Evolutionary conservation across 2,329 filamentous ascomycete genomes (phyloP).

Genomic region (Colletotrichum phormii): DNA sequence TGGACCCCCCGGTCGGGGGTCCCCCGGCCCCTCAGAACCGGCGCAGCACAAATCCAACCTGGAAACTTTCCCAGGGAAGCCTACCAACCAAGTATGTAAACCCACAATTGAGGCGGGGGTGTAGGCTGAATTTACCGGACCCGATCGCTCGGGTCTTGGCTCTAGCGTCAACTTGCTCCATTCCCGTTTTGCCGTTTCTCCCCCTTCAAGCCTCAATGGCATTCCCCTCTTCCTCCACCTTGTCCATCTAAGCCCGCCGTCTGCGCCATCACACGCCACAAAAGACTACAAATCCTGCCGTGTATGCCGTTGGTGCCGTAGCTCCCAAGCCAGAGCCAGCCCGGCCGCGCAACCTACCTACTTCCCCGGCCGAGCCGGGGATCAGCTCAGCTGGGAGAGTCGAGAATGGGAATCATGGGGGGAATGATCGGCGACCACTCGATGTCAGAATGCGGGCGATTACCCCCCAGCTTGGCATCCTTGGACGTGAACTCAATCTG

Average conservation of each 20-base stretch:
- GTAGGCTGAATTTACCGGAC: background rate
- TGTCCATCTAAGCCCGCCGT: background rate
- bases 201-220: background rate
- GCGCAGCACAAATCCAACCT: background rate
- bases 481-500: no score
- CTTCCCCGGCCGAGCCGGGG: background rate
- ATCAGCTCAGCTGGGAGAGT: background rate
- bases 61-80: no score
- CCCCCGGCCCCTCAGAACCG: no score
- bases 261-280: background rate
- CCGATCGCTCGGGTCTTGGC: conserved; percentile 20
- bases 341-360: no score
- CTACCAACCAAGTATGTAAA: no score
- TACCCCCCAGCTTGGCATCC: background rate
- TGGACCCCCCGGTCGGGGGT: background rate
- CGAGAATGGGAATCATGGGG: background rate
- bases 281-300: background rate
- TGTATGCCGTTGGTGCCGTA: background rate
- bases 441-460: background rate
- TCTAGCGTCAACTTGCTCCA: conserved; percentile 1
- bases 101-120: background rate
- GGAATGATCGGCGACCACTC: background rate
- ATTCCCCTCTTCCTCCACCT: background rate
- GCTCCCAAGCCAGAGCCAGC: background rate
- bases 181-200: background rate